Evolutionary conservation across 2,329 filamentous ascomycete genomes (phyloP).

Genomic region (Fusarium staphyleae): DNA sequence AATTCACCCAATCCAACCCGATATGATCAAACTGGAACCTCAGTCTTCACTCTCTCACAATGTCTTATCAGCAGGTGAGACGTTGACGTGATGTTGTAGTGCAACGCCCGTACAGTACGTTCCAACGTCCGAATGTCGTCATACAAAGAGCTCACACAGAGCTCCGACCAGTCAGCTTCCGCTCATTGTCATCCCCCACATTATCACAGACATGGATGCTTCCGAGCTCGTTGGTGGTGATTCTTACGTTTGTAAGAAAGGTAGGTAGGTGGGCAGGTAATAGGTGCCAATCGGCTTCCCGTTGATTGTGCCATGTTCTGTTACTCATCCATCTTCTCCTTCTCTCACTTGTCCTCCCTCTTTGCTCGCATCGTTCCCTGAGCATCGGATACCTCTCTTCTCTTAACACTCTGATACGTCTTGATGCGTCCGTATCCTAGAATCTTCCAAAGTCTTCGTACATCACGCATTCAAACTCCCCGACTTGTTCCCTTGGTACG

Average conservation of each 20-base stretch:
- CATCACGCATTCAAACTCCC: constrained; percentile 16
- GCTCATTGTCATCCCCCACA: constrained; percentile 40
- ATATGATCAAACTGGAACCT: too few species aligned
- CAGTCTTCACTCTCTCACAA: too few species aligned
- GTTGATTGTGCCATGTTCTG: constrained; percentile 25
- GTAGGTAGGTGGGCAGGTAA: constrained; percentile 7
- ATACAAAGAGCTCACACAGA: constrained; percentile 17
- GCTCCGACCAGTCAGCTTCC: constrained; percentile 32
- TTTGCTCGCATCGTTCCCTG: constrained; percentile 6
- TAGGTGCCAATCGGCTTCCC: too few species aligned
- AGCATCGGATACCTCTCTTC: neutral
- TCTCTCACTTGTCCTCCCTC: constrained; percentile 6
- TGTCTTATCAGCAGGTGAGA: neutral
- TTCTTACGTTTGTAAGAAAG: constrained; percentile 17
- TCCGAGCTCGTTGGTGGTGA: constrained; percentile 27
- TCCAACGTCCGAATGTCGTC: constrained; percentile 31
- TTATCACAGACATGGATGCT: constrained; percentile 32
- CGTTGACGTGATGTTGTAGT: neutral
- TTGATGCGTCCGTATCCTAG: constrained; percentile 28
- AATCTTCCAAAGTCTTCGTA: constrained; percentile 25
- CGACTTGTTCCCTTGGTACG: constrained; percentile 14
- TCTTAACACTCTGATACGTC: constrained; percentile 9
- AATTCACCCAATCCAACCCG: neutral
- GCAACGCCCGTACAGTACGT: constrained; percentile 3
- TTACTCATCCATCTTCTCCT: constrained; percentile 15